These are phyloP conservation scores for Ophiostoma ulmi DNA, from an alignment of 2,329 filamentous ascomycete species.

Conservation along the genomic window DNA sequence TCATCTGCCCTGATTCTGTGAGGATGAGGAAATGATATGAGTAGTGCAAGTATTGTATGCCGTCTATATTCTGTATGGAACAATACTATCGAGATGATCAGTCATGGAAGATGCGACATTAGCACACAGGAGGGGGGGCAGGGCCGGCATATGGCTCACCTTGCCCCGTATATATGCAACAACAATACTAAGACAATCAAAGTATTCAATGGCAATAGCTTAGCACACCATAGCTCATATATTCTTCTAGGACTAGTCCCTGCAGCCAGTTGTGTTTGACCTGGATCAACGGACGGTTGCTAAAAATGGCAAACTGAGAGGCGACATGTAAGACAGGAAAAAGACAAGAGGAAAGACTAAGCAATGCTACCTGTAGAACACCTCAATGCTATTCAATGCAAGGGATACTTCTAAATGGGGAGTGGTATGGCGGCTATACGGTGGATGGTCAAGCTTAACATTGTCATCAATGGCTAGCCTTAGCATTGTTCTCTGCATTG, in stretches of 20 bases:
- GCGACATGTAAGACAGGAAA: neutral
- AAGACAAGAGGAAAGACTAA: neutral
- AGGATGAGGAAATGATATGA: neutral
- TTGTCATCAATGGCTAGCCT: constrained; percentile 23
- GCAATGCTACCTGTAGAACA: neutral
- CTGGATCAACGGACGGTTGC: neutral
- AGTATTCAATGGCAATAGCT: neutral
- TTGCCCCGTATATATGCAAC: neutral
- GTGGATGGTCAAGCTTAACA: constrained; percentile 18
- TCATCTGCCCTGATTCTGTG: neutral
- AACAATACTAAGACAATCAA: constrained; percentile 7
- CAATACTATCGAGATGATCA: constrained; percentile 12
- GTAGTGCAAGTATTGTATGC: neutral
- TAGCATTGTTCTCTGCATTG: constrained; percentile 25
- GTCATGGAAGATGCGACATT: neutral
- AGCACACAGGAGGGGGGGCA: neutral
- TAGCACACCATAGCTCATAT: constrained; percentile 10
- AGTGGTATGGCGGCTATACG: constrained; percentile 5
- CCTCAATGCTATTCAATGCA: too few species aligned
- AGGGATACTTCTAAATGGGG: neutral
- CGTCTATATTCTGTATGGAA: neutral
- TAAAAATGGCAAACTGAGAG: neutral
- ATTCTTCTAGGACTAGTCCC: neutral
- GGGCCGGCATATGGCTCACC: neutral
- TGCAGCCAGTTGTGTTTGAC: neutral